A percentile compares a stretch with the other conserved stretches of the same genome.
Evolutionary conservation across 306 rosid genomes (phyloP).

Genomic region (Vachellia pachyceras): DNA sequence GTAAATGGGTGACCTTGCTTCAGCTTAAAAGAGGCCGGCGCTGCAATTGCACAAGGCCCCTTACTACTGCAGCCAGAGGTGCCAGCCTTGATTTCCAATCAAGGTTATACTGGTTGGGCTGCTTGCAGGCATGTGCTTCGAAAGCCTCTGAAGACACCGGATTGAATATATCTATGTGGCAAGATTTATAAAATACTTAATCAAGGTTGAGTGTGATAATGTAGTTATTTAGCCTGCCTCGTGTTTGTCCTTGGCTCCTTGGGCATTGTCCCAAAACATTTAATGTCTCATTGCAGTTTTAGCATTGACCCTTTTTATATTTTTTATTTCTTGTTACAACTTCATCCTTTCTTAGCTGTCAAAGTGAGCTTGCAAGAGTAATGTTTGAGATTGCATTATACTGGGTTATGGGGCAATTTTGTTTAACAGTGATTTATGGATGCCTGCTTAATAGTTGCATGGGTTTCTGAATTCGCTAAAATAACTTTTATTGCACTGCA

Average conservation of each 20-base stretch:
- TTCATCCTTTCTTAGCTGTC: slow-evolving; percentile 14
- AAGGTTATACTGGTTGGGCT: not conserved
- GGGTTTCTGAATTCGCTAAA: slow-evolving; percentile 12
- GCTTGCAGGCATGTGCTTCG: slow-evolving; percentile 3
- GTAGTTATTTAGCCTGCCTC: not conserved
- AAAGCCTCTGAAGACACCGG: not conserved
- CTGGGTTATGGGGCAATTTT: slow-evolving; percentile 2
- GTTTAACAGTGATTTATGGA: slow-evolving; percentile 1
- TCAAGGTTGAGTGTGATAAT: not conserved
- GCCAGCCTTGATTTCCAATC: too few species aligned
- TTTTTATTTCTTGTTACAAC: slow-evolving; percentile 1
- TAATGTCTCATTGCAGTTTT: slow-evolving; percentile 1
- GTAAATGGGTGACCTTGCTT: too few species aligned
- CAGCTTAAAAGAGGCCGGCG: too few species aligned
- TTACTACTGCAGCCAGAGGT: too few species aligned
- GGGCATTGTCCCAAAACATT: not conserved
- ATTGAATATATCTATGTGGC: not conserved
- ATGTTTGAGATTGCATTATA: slow-evolving; percentile 9
- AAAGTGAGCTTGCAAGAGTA: too few species aligned
- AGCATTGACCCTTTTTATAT: not conserved
- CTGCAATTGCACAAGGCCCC: too few species aligned
- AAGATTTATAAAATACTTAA: not conserved
- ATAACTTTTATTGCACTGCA: slow-evolving; percentile 28
- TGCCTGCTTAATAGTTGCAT: not conserved
- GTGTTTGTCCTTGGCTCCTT: slow-evolving; percentile 7